A percentile compares a stretch with the other conserved stretches of the same genome.
phyloP scores from a whole-genome alignment of 2,329 filamentous ascomycete species.

The Colletotrichum godetiae region DNA sequence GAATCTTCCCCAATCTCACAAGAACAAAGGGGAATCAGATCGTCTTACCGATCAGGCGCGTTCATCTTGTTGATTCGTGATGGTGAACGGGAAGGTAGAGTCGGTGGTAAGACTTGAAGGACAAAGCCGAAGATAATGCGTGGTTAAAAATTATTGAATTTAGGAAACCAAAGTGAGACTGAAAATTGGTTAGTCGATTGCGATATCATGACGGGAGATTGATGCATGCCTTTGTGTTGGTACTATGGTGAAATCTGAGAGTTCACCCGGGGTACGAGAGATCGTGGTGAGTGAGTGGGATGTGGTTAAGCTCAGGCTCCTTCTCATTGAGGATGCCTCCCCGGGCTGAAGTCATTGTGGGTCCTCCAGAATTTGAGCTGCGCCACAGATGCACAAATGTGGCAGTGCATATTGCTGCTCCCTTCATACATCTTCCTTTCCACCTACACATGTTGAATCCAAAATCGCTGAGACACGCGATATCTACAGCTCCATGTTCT shows the following conservation, averaged over 20 bases:
- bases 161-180: neutral
- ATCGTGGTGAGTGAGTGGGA: neutral
- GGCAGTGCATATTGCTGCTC: conserved; percentile 3
- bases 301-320: neutral
- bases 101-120: neutral
- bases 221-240: neutral
- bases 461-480: neutral
- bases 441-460: neutral
- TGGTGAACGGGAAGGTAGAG: neutral
- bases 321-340: neutral
- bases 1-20: neutral
- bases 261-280: neutral
- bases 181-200: neutral
- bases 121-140: neutral
- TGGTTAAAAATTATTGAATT: neutral
- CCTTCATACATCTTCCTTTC: neutral
- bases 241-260: neutral
- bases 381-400: conserved; percentile 12
- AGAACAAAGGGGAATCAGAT: neutral
- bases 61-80: conserved; percentile 5
- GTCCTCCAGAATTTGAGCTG: neutral
- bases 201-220: neutral
- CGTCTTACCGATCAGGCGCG: conserved; percentile 20
- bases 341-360: conserved; percentile 4
- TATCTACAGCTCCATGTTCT: neutral